Percentiles rank a stretch among this genome's conserved stretches.
phyloP scores from a whole-genome alignment of 805 yeast species.

The Lachancea thermotolerans region DNA sequence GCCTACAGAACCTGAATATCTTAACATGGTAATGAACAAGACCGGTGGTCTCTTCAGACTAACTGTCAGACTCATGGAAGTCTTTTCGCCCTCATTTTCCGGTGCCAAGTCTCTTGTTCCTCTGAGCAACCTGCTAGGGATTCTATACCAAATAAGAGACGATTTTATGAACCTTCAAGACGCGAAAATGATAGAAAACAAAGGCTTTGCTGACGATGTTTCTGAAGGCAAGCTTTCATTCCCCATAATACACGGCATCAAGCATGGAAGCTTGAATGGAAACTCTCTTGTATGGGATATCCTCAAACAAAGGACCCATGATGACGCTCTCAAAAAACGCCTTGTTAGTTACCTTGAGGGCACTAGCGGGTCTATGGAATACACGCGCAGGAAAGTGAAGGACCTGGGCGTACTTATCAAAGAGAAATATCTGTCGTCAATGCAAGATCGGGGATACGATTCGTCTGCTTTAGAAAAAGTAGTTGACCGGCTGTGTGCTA shows the following conservation, averaged over 20 bases:
- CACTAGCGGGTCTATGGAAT: conserved; percentile 24
- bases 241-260: conserved; percentile 68
- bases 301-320: conserved; percentile 46
- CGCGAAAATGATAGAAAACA: conserved; percentile 42
- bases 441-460: conserved; percentile 2
- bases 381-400: conserved; percentile 17
- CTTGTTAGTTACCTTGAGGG: conserved; percentile 44
- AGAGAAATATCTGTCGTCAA: conserved; percentile 18
- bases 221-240: conserved; percentile 86
- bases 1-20: conserved; percentile 59
- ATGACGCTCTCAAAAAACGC: conserved; percentile 41
- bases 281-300: conserved; percentile 40
- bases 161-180: conserved; percentile 67
- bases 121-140: conserved; percentile 70
- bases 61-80: conserved; percentile 57
- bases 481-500: conserved; percentile 12
- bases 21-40: conserved; percentile 76
- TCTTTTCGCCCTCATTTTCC: conserved; percentile 12
- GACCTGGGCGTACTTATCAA: conserved; percentile 18
- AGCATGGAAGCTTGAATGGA: conserved; percentile 31
- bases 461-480: conserved; percentile 10
- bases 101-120: conserved; percentile 37
- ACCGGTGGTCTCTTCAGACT: conserved; percentile 86
- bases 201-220: conserved; percentile 81
- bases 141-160: conserved; percentile 78